Evolutionary conservation across 2,329 filamentous ascomycete species (phyloP), one percentile per base, ranked within the genome.

Genomic region (Penicillium concentricum): DNA sequence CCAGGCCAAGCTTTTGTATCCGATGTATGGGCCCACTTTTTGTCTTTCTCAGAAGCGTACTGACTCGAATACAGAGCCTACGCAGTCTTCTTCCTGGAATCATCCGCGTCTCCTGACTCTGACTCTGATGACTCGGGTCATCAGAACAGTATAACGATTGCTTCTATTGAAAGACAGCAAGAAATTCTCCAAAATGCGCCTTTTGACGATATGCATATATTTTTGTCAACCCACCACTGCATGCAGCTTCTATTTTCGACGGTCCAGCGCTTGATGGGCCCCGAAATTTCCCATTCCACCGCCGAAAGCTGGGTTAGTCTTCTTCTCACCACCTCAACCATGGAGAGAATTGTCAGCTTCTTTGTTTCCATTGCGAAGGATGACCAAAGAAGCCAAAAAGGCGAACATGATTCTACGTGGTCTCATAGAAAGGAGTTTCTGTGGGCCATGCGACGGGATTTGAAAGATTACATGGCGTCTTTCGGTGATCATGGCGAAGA

Each of bases 311-410:
- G 67, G 67, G 54, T 69, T 34, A 60, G 57, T 47, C 56, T 69
- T 1, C 67, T 69, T 44, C 65, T 69, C n/a, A 63, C 62, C 2
- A 67, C 62, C 1, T 69, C 66, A 6, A 69, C 67, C 2, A 58
- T 69, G 26, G 67, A 68, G 32, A 56, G 61, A 9, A 55, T 68
- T 20, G 51, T 68, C 5, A 32, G 60, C 9, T 67, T 69, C 34
- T 69, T 69, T 45, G 12, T 51, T 12, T 61, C 64, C 7, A 55
- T 63, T 2, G 55, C 66, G 1, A 54, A 61, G 8, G 67, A 69
- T 42, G 54, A 62, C 26, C 44, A 55, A 26, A 55, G n/a, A 30
- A 51, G 54, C 20, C 26, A 51, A 13, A 41, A 39, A 1, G 32
- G 35, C 6, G 35, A 37, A 10, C 58, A 57, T 26, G 15, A 41